Percentiles rank a stretch among this genome's conserved stretches.
Evolutionary conservation across 768 basidiomycete species (phyloP).

Genomic region (Tulasnella sp.): DNA sequence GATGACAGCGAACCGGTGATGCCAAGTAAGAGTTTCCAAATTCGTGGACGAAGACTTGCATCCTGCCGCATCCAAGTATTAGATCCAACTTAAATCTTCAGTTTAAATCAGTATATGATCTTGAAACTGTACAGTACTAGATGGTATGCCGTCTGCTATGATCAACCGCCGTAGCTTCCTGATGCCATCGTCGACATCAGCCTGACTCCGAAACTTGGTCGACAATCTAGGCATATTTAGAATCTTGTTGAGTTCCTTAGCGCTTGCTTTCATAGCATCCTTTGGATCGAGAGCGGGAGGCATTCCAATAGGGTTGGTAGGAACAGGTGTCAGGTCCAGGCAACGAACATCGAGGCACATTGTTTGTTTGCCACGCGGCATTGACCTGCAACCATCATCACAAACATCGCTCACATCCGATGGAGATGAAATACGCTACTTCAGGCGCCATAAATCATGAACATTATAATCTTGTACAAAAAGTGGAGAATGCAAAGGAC

Average conservation of each 20-base stretch:
- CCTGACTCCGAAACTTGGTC: conserved; percentile 51
- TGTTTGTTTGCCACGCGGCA: no score
- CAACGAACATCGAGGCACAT: no score
- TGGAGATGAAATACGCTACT: conserved; percentile 24
- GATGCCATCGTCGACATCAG: conserved; percentile 68
- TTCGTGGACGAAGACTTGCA: conserved; percentile 70
- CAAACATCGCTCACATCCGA: background rate
- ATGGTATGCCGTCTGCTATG: conserved; percentile 84
- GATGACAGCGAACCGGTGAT: conserved; percentile 63
- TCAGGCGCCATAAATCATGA: conserved; percentile 68
- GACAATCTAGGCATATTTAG: conserved; percentile 56
- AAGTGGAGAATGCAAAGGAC: conserved; percentile 53
- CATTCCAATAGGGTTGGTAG: no score
- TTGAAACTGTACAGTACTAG: conserved; percentile 46
- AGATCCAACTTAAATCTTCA: background rate
- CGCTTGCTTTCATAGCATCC: conserved; percentile 21
- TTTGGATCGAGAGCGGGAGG: no score
- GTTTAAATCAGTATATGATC: background rate
- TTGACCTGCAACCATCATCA: no score
- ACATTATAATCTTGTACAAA: conserved; percentile 66
- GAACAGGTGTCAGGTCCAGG: no score
- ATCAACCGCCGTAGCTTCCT: conserved; percentile 81
- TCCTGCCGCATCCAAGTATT: conserved; percentile 38
- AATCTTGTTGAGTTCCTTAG: conserved; percentile 73
- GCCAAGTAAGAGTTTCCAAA: conserved; percentile 90